Conservation (phyloP, 192 early-diverging fungal genomes). For the Linderina pennispora region DNA sequence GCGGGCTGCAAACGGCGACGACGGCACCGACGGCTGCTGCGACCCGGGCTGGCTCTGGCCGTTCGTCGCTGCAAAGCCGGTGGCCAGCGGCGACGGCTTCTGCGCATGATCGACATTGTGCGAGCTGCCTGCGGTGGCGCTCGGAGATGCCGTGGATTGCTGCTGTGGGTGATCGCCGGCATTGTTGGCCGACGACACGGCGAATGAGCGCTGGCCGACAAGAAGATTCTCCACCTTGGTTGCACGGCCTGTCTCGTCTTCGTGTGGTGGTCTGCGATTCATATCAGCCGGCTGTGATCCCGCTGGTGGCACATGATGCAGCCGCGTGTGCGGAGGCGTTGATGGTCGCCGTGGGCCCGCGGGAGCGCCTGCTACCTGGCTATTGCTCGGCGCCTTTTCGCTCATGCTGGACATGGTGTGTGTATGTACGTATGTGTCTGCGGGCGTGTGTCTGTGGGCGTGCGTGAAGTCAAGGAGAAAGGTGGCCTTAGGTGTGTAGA, state of each 20-base stretch:
- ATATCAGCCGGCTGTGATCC: background rate
- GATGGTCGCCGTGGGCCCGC: background rate
- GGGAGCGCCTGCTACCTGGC: background rate
- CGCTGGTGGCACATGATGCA: background rate
- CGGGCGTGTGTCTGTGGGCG: no score
- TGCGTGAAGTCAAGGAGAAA: no score
- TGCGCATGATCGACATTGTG: slow-evolving; percentile 7
- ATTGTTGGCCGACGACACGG: no score
- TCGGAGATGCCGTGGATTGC: no score
- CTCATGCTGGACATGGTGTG: no score
- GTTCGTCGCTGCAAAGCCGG: no score
- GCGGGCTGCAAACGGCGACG: slow-evolving; percentile 11
- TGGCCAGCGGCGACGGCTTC: slow-evolving; percentile 1
- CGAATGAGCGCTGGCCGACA: slow-evolving; percentile 13
- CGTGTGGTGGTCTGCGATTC: background rate
- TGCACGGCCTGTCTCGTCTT: slow-evolving; percentile 9
- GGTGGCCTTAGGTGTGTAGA: no score
- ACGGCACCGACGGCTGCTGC: slow-evolving; percentile 5
- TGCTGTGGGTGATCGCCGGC: no score
- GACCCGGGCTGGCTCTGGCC: background rate
- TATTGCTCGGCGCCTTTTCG: background rate
- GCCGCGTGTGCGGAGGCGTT: background rate
- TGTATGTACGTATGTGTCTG: no score
- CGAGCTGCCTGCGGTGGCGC: background rate
- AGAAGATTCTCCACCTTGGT: slow-evolving; percentile 19